Evolutionary conservation across 2,329 filamentous ascomycete species (phyloP).

Genomic region (Celoporthe dispersa): DNA sequence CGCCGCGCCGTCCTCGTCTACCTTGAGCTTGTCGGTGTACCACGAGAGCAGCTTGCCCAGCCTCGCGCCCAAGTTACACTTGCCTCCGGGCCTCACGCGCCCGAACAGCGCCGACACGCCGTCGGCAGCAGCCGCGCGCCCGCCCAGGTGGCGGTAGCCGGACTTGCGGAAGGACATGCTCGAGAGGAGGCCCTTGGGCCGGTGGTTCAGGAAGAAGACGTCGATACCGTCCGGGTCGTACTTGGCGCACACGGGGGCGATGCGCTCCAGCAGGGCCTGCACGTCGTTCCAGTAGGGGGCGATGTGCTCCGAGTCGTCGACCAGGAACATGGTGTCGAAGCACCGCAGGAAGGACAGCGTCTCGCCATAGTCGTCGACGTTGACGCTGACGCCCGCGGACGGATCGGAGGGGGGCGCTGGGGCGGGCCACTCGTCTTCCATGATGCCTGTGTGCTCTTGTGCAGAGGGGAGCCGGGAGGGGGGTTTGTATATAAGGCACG

Average conservation of each 20-base stretch:
- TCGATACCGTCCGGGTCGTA: slow-evolving; percentile 30
- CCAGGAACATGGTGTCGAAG: slow-evolving; percentile 31
- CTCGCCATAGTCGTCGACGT: slow-evolving; percentile 29
- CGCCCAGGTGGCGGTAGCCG: slow-evolving; percentile 30
- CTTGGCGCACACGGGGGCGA: slow-evolving; percentile 30
- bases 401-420: slow-evolving; percentile 14
- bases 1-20: slow-evolving; percentile 35
- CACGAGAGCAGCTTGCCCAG: slow-evolving; percentile 35
- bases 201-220: slow-evolving; percentile 31
- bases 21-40: slow-evolving; percentile 37
- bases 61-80: slow-evolving; percentile 37
- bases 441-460: slow-evolving; percentile 3
- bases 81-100: slow-evolving; percentile 35
- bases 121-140: slow-evolving; percentile 33
- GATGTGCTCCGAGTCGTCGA: slow-evolving; percentile 30
- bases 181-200: slow-evolving; percentile 28
- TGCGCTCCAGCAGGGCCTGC: slow-evolving; percentile 29
- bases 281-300: slow-evolving; percentile 29
- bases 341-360: slow-evolving; percentile 30
- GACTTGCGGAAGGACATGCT: slow-evolving; percentile 33
- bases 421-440: slow-evolving; percentile 25
- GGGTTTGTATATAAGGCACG: background rate
- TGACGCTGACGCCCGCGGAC: slow-evolving; percentile 20
- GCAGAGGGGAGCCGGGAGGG: background rate
- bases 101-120: slow-evolving; percentile 35